phyloP scores from a whole-genome alignment of 2,329 filamentous ascomycete genomes.

The Catunica adiposa region DNA sequence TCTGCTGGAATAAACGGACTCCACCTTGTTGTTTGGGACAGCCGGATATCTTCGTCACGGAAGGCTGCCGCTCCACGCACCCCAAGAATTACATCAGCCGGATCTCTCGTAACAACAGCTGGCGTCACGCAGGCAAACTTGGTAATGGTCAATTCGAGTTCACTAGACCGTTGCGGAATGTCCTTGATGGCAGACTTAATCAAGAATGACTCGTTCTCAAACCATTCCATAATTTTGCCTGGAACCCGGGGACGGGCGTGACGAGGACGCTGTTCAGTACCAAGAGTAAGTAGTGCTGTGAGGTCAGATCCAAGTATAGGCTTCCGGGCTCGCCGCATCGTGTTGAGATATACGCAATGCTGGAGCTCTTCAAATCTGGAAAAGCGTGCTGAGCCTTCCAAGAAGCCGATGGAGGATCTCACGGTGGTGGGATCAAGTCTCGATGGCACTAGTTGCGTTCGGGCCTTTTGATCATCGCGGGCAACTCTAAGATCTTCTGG shows the following conservation, averaged over 20 bases:
- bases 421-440: constrained; percentile 49
- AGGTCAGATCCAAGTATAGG: constrained; percentile 69
- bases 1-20: constrained; percentile 41
- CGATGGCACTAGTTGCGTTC: constrained; percentile 35
- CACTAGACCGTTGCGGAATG: constrained; percentile 53
- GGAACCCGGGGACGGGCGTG: constrained; percentile 44
- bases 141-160: constrained; percentile 58
- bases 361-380: constrained; percentile 62
- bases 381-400: constrained; percentile 56
- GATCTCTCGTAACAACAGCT: constrained; percentile 65
- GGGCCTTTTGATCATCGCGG: constrained; percentile 3
- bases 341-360: constrained; percentile 65
- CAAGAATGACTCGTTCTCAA: constrained; percentile 49
- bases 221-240: constrained; percentile 53
- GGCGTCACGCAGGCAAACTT: constrained; percentile 91
- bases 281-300: constrained; percentile 57
- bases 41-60: constrained; percentile 36
- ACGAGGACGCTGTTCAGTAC: constrained; percentile 40
- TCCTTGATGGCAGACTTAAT: constrained; percentile 56
- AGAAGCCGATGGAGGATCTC: constrained; percentile 50
- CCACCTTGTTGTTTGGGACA: constrained; percentile 39
- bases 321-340: constrained; percentile 59
- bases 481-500: not conserved
- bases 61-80: constrained; percentile 40
- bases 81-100: constrained; percentile 52